A percentile compares a stretch with the other conserved stretches of the same genome.
phyloP scores from a whole-genome alignment of 2,329 filamentous ascomycete species.

The Aspergillus tanneri region DNA sequence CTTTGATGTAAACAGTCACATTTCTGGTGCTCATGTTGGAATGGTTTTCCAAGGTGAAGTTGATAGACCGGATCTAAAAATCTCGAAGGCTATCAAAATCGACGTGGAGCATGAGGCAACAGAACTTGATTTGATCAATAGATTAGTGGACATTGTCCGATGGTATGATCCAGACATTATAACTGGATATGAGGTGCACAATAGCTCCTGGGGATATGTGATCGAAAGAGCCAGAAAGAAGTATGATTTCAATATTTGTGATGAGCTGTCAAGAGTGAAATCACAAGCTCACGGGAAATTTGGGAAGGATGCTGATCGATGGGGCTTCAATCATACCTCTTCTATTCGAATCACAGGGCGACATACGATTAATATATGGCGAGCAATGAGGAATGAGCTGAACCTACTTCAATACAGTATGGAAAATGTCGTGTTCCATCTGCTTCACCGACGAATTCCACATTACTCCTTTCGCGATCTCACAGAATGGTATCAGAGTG shows the following conservation, averaged over 20 bases:
- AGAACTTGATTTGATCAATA: constrained; percentile 80
- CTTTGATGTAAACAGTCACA: constrained; percentile 49
- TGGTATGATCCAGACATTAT: constrained; percentile 85
- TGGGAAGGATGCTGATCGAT: constrained; percentile 81
- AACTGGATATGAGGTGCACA: constrained; percentile 92
- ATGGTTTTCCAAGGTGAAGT: constrained; percentile 70
- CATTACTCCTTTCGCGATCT: constrained; percentile 79
- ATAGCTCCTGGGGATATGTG: constrained; percentile 90
- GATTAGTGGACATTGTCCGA: constrained; percentile 84
- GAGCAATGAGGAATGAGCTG: constrained; percentile 89
- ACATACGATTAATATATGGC: constrained; percentile 96
- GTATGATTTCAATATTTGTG: constrained; percentile 86
- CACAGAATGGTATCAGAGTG: constrained; percentile 76
- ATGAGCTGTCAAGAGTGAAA: constrained; percentile 88
- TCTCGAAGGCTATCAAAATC: constrained; percentile 61
- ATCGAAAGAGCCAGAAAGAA: constrained; percentile 83
- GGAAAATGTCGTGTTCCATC: constrained; percentile 91
- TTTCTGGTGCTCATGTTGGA: constrained; percentile 61
- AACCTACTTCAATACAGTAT: constrained; percentile 92
- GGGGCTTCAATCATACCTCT: constrained; percentile 93
- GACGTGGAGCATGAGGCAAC: constrained; percentile 72
- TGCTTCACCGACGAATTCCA: constrained; percentile 82
- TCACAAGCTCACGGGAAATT: constrained; percentile 77
- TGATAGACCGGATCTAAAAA: constrained; percentile 57
- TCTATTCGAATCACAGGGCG: constrained; percentile 89